Percentiles rank a stretch among this genome's conserved stretches.
These are phyloP conservation scores for Triticum monococcum DNA, from an alignment of 176 grass and related monocot genomes.

Conservation along the genomic window DNA sequence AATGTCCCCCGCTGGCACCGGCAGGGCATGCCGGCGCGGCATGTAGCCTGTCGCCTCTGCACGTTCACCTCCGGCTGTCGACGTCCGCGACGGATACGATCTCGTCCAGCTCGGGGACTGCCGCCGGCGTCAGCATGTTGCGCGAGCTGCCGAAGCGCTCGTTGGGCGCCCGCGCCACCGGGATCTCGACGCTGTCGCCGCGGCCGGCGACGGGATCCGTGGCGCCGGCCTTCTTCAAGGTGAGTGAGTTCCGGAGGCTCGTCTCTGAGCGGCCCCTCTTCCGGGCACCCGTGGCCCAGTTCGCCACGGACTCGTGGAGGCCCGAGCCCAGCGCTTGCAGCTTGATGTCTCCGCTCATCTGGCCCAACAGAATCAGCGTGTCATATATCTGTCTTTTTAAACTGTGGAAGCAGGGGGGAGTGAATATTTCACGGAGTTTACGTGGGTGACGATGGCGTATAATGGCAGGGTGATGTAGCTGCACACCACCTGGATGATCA, in stretches of 20 bases:
- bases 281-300: constrained; percentile 25
- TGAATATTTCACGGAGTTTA: constrained; percentile 19
- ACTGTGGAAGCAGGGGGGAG: background rate
- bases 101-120: background rate
- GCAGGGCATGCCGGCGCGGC: background rate
- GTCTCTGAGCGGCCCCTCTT: background rate
- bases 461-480: constrained; percentile 86
- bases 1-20: constrained; percentile 4
- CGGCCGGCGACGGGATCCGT: background rate
- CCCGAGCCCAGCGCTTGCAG: constrained; percentile 33
- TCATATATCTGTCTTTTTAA: background rate
- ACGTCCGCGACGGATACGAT: constrained; percentile 15
- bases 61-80: background rate
- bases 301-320: constrained; percentile 16
- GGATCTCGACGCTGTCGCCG: background rate
- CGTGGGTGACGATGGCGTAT: constrained; percentile 73
- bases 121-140: background rate
- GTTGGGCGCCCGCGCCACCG: background rate
- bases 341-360: constrained; percentile 81
- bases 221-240: background rate
- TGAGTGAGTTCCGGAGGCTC: background rate
- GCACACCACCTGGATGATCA: constrained; percentile 70
- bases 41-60: background rate
- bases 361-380: background rate
- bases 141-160: background rate